Percentiles rank a stretch among this genome's conserved stretches.
These are phyloP conservation scores for Monosporozyma aerobia DNA, from an alignment of 805 yeast genomes.

Conservation along the genomic window DNA sequence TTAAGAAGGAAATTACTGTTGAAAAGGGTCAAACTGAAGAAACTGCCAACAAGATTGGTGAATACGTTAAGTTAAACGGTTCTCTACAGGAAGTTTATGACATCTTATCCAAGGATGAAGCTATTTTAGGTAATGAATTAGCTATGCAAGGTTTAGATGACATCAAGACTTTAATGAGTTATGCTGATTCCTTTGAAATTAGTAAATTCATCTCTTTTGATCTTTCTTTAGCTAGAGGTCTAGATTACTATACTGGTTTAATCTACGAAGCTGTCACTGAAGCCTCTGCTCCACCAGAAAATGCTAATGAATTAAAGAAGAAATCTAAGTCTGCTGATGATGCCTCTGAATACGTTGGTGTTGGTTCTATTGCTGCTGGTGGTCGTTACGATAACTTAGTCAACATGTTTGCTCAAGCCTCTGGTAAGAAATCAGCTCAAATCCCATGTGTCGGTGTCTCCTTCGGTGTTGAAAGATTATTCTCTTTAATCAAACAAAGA, in stretches of 20 bases:
- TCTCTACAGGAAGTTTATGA: constrained; percentile 53
- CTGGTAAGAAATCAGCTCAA: constrained; percentile 65
- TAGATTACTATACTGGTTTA: constrained; percentile 94
- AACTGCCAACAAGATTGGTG: constrained; percentile 89
- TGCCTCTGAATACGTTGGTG: constrained; percentile 94
- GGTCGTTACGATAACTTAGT: constrained; percentile 96
- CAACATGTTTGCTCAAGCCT: constrained; percentile 85
- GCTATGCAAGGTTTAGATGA: constrained; percentile 79
- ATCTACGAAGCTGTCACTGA: constrained; percentile 94
- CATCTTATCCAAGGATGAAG: constrained; percentile 47
- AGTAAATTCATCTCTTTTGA: constrained; percentile 67
- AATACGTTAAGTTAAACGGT: constrained; percentile 80
- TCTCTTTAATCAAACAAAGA: constrained; percentile 79
- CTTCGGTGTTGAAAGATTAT: constrained; percentile 92
- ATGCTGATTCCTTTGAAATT: constrained; percentile 76
- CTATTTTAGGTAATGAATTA: constrained; percentile 51
- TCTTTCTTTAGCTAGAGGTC: constrained; percentile 91
- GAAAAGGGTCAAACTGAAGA: constrained; percentile 88
- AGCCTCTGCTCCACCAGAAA: constrained; percentile 90
- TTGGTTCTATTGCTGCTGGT: constrained; percentile 97
- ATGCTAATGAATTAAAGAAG: constrained; percentile 60
- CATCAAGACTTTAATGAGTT: constrained; percentile 64
- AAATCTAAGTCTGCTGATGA: constrained; percentile 51
- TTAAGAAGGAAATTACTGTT: constrained; percentile 80
- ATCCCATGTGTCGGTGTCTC: constrained; percentile 98